These are phyloP conservation scores for Hygrocybe punicea DNA, from an alignment of 768 basidiomycete genomes.

Conservation along the genomic window DNA sequence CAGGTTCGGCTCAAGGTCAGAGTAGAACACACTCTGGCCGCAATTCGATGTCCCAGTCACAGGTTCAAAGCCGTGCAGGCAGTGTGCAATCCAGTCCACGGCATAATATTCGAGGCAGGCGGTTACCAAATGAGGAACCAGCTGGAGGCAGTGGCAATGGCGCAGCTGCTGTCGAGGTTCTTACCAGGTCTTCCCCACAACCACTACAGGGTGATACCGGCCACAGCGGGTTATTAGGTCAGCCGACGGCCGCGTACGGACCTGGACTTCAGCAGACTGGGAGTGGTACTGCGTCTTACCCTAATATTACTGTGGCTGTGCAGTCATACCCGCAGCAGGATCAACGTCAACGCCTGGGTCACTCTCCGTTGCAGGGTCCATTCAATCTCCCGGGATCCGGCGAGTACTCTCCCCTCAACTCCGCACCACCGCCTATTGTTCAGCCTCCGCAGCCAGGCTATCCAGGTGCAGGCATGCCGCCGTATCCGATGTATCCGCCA, in stretches of 20 bases:
- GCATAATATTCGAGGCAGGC: conserved; percentile 35
- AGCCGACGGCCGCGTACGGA: neutral
- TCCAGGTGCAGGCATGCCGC: neutral
- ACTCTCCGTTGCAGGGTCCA: neutral
- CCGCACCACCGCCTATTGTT: neutral
- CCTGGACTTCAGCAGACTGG: neutral
- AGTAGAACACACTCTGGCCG: conserved; percentile 27
- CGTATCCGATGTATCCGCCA: neutral
- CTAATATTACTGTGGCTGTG: neutral
- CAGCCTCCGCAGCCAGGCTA: neutral
- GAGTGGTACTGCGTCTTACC: neutral
- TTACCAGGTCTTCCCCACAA: neutral
- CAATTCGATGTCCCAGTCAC: conserved; percentile 13
- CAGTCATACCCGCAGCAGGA: neutral
- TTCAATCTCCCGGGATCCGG: neutral
- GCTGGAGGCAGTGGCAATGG: neutral
- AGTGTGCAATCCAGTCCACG: conserved; percentile 50
- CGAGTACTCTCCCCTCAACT: neutral
- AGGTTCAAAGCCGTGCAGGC: conserved; percentile 37
- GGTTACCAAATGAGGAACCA: conserved; percentile 41
- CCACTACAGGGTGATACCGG: neutral
- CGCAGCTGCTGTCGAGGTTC: neutral
- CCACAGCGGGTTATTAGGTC: neutral
- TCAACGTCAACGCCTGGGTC: neutral
- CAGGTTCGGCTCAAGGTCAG: conserved; percentile 14